Base-by-base conservation (phyloP, 179 eudicot species). In the Drosera spatulata region DNA sequence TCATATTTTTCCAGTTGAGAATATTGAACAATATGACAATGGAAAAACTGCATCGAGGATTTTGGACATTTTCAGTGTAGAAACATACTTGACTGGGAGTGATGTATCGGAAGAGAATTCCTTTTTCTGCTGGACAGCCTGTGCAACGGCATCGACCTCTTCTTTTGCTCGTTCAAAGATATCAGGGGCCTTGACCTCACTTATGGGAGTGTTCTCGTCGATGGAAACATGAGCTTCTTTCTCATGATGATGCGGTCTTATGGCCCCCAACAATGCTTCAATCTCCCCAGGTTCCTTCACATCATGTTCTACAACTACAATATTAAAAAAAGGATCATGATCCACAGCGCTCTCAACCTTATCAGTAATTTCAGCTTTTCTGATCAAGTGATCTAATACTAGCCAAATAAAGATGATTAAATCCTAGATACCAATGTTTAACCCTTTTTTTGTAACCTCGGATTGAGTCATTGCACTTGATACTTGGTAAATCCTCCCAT, bases 141-240 rank as follows among this genome's bases (percentile, higher is more conserved):
- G 55, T 61, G 78, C 59, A 60, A 78, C 65, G 39, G 83, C 86
- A 59, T 81, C 81, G 37, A 81, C 51, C 63, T 78, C 83, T 69
- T 81, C 86, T 65, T 81, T 81, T 54, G 83, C 83, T 61, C 81
- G 64, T 58, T 76, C 77, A 40, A 81, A 10, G 49, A 45, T 45
- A 45, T 45, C 2, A 6, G 49, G 10, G 10, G 49, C 49, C 49
- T 45, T 45, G 7, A 45, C 49, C 10, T 45, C 8, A 45, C 33
- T 22, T 22, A 22, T 22, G 1, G 1, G 8, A 45, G 1, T 1
- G 7, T 45, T 45, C 49, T 45, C 49, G 10, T 45, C 49, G 10
- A 45, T 45, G 49, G 2, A 6, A 45, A 10, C 49, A 45, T 45
- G 49, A 45, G 7, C 10, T 10, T 10, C 49, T 45, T 45, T 45